Conservation (phyloP, 2,329 filamentous ascomycete genomes). For the Tolypocladium inflatum region DNA sequence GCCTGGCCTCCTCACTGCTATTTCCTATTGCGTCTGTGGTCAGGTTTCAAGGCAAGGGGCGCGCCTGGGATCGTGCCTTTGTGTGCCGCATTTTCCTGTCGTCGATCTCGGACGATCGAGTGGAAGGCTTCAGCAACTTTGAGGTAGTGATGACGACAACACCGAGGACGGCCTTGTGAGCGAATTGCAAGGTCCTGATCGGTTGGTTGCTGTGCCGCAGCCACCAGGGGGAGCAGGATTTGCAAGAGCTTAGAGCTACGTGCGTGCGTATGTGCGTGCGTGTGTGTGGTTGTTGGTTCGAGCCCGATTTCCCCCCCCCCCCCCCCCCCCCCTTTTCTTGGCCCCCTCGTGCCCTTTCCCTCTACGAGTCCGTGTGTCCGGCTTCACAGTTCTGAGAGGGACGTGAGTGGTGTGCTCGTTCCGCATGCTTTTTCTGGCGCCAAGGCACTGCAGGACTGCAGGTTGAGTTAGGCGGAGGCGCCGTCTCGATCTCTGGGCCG, state of each 20-base stretch:
- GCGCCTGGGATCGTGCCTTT: background rate
- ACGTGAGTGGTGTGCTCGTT: background rate
- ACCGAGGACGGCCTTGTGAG: background rate
- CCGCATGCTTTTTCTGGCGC: background rate
- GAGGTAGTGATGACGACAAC: background rate
- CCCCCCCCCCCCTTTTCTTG: background rate
- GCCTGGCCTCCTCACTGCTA: background rate
- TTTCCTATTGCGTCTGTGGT: background rate
- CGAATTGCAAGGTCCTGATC: background rate
- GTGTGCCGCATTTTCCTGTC: background rate
- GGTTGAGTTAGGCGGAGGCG: background rate
- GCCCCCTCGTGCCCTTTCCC: background rate
- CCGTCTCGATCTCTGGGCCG: background rate
- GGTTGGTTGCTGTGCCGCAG: background rate
- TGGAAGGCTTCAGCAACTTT: background rate
- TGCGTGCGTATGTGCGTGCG: background rate
- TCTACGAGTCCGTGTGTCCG: background rate
- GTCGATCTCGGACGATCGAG: background rate
- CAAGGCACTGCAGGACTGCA: background rate
- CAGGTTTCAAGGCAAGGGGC: background rate
- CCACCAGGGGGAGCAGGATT: background rate
- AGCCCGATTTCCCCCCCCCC: too few species aligned
- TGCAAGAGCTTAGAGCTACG: background rate
- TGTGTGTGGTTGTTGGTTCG: background rate
- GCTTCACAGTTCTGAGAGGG: background rate